Evolutionary conservation across 177 flowering plant genomes (phyloP).

Genomic region (Vitis hybrid): DNA sequence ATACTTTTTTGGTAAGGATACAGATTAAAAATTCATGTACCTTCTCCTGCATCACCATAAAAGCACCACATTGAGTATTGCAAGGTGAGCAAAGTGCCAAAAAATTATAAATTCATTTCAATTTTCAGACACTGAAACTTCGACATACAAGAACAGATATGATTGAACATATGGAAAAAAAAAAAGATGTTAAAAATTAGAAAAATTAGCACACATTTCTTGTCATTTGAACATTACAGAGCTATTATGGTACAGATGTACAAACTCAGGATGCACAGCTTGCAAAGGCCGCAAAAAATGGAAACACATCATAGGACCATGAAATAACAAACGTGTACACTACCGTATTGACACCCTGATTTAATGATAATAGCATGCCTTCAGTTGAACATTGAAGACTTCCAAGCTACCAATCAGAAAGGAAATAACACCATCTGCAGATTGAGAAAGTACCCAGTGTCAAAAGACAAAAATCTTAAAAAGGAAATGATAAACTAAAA

Average conservation of each 20-base stretch:
- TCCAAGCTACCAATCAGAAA: conserved; percentile 15
- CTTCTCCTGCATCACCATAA: too few species aligned
- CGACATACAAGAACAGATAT: too few species aligned
- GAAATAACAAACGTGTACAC: conserved; percentile 13
- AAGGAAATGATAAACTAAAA: background rate
- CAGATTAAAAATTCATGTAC: too few species aligned
- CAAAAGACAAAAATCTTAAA: background rate
- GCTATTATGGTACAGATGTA: conserved; percentile 19
- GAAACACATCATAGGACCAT: conserved; percentile 8
- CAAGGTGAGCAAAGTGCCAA: background rate
- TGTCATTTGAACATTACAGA: conserved; percentile 3
- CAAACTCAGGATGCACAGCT: conserved; percentile 12
- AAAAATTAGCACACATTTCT: conserved; percentile 1
- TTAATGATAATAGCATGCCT: conserved; percentile 16
- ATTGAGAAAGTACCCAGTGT: background rate
- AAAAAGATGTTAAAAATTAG: background rate
- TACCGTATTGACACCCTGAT: conserved; percentile 13
- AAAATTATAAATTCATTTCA: background rate
- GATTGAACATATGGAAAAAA: background rate
- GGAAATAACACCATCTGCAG: conserved; percentile 22
- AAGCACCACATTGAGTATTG: too few species aligned
- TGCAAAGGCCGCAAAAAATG: conserved; percentile 3
- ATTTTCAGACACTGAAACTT: background rate
- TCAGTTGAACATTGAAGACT: conserved; percentile 9
- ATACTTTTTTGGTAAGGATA: background rate